Evolutionary conservation across 495 filamentous ascomycete species (phyloP), one percentile per base, ranked within the genome.

Genomic region (Penicillium lagena): DNA sequence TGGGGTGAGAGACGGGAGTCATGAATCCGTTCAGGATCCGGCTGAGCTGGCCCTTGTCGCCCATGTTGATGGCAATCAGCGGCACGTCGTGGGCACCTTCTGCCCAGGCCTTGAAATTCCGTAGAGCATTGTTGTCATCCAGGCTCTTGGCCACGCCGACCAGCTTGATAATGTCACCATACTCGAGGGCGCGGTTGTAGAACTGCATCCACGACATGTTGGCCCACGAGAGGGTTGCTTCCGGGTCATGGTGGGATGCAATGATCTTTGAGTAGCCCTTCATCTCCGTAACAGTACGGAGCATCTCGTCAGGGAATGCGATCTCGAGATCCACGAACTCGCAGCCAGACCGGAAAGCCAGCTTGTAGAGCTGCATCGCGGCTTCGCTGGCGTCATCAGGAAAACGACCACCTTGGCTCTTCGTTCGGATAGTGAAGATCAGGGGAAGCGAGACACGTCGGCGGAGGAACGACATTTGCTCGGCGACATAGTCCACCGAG

Each of bases 51-150:
- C 93, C 93, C 29, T 77, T 70, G 13, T 80, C 72, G 31, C 94
- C 91, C 90, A 97, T 97, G 67, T 99, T 97, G 67, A 99, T 83
- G 2, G 88, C 89, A 56, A 99, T 96, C 50, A 97, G 58, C 5
- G 89, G 93, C 9, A 78, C 79, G 30, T 85, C 73, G 56, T 95
- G 86, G 0, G 81, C 75, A 27, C 77, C 65, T 30, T 76, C 72
- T 49, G 88, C 87, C 77, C 78, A 85, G 30, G 70, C 70, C 68
- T 85, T 89, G 79, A 97, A 99, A 42, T 80, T 80, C 51, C 81
- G 77, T 14, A 99, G 78, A 35, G 81, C 80, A 47, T 83, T 88
- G 64, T 99, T 99, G 66, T 96, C 90, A 42, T 87, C 78, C 41
- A 94, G 67, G 39, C 62, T 75, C 31, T 75, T 81, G 9, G 90